phyloP scores from a whole-genome alignment of 306 rosid genomes.

The Sindora glabra region DNA sequence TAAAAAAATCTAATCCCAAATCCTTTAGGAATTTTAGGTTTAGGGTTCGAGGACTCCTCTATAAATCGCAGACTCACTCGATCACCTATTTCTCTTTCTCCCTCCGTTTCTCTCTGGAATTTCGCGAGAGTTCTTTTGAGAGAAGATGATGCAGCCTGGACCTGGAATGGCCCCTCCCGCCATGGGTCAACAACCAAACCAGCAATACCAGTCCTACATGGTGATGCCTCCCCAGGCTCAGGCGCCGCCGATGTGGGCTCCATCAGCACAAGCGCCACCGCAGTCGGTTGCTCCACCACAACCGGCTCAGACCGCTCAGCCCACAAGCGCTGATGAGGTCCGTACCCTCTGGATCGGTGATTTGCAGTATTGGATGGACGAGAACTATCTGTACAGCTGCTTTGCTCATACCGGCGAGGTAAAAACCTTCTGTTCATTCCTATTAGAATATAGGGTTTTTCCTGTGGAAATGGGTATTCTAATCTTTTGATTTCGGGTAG shows the following conservation, averaged over 20 bases:
- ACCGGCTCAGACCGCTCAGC: constrained; percentile 29
- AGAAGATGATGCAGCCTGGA: constrained; percentile 85
- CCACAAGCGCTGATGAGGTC: constrained; percentile 63
- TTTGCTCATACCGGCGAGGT: constrained; percentile 86
- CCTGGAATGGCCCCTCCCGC: constrained; percentile 52
- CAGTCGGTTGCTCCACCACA: constrained; percentile 30
- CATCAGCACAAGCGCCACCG: constrained; percentile 28
- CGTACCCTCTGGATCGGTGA: constrained; percentile 98
- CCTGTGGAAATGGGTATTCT: not conserved
- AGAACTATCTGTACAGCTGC: constrained; percentile 52
- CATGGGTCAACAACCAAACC: constrained; percentile 52
- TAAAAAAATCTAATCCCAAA: not conserved
- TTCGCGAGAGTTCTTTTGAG: constrained; percentile 11
- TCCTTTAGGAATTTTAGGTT: constrained; percentile 33
- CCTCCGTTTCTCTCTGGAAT: constrained; percentile 3
- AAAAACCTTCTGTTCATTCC: not conserved
- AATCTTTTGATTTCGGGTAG: not conserved
- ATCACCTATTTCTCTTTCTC: constrained; percentile 5
- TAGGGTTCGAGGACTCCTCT: constrained; percentile 31
- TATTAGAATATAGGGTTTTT: not conserved
- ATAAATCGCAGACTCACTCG: not conserved
- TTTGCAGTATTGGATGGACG: constrained; percentile 97
- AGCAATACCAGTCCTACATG: constrained; percentile 71
- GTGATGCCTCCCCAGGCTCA: constrained; percentile 74
- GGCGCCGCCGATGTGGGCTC: constrained; percentile 49